phyloP scores from a whole-genome alignment of 1,284 basidiomycete species.

The Volvariella surrecta region DNA sequence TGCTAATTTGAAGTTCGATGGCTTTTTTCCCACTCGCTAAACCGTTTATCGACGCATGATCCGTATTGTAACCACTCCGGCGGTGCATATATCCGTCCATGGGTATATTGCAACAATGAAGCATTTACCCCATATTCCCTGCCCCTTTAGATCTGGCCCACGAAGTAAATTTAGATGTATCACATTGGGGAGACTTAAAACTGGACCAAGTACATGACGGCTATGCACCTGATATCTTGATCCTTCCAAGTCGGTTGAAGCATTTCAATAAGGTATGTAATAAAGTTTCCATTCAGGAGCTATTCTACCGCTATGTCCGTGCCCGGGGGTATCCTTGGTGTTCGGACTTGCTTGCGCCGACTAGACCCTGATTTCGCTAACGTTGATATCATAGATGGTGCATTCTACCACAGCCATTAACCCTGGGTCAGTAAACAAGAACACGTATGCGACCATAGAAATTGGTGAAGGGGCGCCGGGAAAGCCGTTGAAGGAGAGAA shows the following conservation, averaged over 20 bases:
- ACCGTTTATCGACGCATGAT: too few species aligned
- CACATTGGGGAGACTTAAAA: constrained; percentile 52
- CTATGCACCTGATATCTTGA: constrained; percentile 71
- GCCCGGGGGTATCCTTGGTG: too few species aligned
- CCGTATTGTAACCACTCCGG: too few species aligned
- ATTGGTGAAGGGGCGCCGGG: constrained; percentile 17
- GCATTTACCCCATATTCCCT: constrained; percentile 95
- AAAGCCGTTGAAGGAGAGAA: constrained; percentile 18
- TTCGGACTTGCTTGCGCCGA: too few species aligned
- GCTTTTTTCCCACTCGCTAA: too few species aligned
- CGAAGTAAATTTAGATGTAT: constrained; percentile 84
- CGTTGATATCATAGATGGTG: constrained; percentile 59
- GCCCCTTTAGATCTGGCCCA: constrained; percentile 63
- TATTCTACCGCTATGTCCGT: not conserved
- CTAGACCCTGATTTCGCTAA: too few species aligned
- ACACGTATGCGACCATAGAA: constrained; percentile 41
- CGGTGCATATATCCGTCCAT: too few species aligned
- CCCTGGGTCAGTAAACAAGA: constrained; percentile 59
- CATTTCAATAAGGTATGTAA: constrained; percentile 73
- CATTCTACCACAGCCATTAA: constrained; percentile 64
- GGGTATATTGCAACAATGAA: constrained; percentile 19
- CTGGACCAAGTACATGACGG: constrained; percentile 34
- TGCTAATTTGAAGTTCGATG: too few species aligned
- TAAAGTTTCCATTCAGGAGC: not conserved
- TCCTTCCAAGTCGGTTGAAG: constrained; percentile 80